These are phyloP conservation scores for Phaeotremella skinneri DNA, from an alignment of 768 basidiomycete genomes.

Conservation along the genomic window DNA sequence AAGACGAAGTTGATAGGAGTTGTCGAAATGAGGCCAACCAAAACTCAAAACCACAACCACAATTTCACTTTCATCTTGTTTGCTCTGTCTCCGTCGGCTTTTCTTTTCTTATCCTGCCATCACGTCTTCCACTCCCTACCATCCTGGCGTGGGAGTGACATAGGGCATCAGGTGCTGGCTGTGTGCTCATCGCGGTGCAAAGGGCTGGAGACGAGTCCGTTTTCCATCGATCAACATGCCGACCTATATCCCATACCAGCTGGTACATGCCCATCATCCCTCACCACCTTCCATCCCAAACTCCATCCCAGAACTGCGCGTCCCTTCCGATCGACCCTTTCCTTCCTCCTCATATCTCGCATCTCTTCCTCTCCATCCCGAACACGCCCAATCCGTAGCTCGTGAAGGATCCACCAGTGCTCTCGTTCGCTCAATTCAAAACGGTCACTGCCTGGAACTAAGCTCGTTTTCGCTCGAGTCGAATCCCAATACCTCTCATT, in stretches of 20 bases:
- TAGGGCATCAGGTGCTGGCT: too few relatives aligned
- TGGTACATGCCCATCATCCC: conserved; percentile 44
- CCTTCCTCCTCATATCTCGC: conserved; percentile 16
- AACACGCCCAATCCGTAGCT: conserved; percentile 40
- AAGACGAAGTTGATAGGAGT: background rate
- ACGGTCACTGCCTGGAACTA: conserved; percentile 44
- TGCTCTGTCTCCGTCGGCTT: background rate
- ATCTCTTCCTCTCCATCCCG: conserved; percentile 35
- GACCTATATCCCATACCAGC: conserved; percentile 37
- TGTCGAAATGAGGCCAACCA: background rate
- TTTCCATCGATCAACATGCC: conserved; percentile 21
- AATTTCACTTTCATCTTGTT: background rate
- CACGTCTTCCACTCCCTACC: background rate
- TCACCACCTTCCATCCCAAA: conserved; percentile 35
- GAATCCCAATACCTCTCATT: conserved; percentile 5
- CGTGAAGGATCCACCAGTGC: conserved; percentile 28
- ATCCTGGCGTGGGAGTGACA: too few relatives aligned
- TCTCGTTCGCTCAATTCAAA: conserved; percentile 38
- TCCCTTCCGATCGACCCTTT: conserved; percentile 24
- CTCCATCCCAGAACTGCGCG: conserved; percentile 33
- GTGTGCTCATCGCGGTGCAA: too few relatives aligned
- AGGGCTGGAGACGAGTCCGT: background rate
- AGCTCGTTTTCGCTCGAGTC: conserved; percentile 19
- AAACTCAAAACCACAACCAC: background rate
- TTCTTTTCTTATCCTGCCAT: background rate